These are phyloP conservation scores for Ophioceras dolichostomum DNA, from an alignment of 2,329 filamentous ascomycete genomes.

Conservation along the genomic window DNA sequence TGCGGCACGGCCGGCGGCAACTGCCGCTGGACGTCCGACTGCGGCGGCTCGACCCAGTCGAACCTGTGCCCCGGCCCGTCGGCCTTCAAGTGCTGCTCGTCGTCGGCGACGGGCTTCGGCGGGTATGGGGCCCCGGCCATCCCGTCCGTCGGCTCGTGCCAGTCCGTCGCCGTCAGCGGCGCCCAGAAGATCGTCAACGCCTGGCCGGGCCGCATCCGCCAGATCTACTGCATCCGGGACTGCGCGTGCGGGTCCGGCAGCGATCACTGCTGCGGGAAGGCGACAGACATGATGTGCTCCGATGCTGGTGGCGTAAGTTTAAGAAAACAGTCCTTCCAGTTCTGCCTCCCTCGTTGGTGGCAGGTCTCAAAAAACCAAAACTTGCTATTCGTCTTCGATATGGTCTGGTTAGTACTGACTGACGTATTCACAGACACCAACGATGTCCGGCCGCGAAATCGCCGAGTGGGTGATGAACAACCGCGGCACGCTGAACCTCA, in stretches of 20 bases:
- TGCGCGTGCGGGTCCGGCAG: conserved; percentile 19
- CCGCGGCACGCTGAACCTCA: conserved; percentile 24
- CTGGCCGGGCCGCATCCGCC: conserved; percentile 21
- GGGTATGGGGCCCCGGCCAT: conserved; percentile 20
- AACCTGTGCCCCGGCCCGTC: conserved; percentile 24
- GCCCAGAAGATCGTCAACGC: conserved; percentile 21
- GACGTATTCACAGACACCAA: conserved; percentile 22
- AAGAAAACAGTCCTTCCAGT: too few relatives aligned
- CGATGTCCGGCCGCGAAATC: conserved; percentile 26
- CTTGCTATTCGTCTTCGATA: too few relatives aligned
- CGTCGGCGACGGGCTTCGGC: conserved; percentile 17
- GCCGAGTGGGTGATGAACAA: conserved; percentile 37
- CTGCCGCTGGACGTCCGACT: conserved; percentile 25
- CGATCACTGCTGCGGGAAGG: conserved; percentile 25
- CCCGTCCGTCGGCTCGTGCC: conserved; percentile 21
- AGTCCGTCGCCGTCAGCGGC: conserved; percentile 20
- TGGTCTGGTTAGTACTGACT: too few relatives aligned
- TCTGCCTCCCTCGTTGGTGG: too few relatives aligned
- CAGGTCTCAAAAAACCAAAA: too few relatives aligned
- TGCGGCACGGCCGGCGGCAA: conserved; percentile 20
- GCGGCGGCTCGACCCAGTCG: conserved; percentile 15
- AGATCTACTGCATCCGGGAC: conserved; percentile 20
- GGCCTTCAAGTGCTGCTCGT: conserved; percentile 25
- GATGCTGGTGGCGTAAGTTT: conserved; percentile 24
- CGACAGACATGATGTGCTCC: conserved; percentile 24